A percentile compares a stretch with the other conserved stretches of the same genome.
Conservation (phyloP, 345 rosid species). For the Erodium maritimum region DNA sequence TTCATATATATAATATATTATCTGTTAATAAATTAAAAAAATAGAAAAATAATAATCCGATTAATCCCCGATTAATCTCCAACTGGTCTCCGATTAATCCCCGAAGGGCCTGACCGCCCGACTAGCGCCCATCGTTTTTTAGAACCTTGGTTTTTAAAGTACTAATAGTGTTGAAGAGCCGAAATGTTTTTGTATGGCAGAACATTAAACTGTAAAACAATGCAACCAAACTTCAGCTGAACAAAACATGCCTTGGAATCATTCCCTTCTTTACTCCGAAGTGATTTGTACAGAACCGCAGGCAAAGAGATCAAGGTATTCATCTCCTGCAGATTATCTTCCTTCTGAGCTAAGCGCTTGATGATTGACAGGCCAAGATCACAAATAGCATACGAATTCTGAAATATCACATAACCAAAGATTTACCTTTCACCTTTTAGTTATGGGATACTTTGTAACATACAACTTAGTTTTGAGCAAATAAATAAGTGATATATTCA, state of each 20-base stretch:
- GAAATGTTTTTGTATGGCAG: not conserved
- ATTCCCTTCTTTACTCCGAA: constrained; percentile 47
- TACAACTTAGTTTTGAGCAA: not conserved
- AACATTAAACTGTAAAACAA: not conserved
- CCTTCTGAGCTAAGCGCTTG: constrained; percentile 45
- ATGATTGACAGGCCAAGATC: constrained; percentile 72
- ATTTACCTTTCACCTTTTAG: not conserved
- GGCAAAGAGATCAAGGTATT: constrained; percentile 46
- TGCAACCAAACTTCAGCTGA: not conserved
- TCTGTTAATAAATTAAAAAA: too few relatives aligned
- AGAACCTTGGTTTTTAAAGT: too few relatives aligned
- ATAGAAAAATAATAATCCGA: too few relatives aligned
- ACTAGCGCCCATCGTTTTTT: too few relatives aligned
- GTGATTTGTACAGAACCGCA: constrained; percentile 43
- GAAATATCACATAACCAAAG: constrained; percentile 7
- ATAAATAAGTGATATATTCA: not conserved
- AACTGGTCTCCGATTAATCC: too few relatives aligned
- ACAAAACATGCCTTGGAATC: constrained; percentile 38
- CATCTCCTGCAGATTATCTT: constrained; percentile 27
- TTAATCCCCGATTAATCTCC: too few relatives aligned
- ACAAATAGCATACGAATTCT: constrained; percentile 85
- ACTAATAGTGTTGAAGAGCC: not conserved
- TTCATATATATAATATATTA: too few relatives aligned
- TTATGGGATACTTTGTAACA: too few relatives aligned
- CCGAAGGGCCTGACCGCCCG: too few relatives aligned